A percentile compares a stretch with the other conserved stretches of the same genome.
Conservation (phyloP, 805 yeast species). For the Metschnikowia peoriensis region DNA sequence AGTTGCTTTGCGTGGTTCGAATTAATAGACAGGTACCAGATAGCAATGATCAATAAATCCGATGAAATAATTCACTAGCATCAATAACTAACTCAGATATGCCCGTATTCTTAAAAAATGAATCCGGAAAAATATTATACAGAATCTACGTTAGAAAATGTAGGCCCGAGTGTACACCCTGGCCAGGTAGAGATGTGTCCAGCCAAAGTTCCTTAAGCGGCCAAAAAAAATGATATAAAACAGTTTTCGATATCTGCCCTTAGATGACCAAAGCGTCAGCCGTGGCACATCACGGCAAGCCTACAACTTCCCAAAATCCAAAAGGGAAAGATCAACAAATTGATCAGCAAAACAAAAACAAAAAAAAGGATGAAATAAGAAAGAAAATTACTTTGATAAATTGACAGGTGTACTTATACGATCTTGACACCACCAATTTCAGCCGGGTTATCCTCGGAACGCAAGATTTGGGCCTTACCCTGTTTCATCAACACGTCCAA, state of each 20-base stretch:
- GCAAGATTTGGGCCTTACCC: constrained; percentile 71
- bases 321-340: background rate
- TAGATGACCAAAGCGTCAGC: constrained; percentile 7
- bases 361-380: background rate
- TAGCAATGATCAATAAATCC: no score
- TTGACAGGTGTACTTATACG: constrained; percentile 27
- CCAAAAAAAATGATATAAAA: background rate
- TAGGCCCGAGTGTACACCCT: constrained; percentile 9
- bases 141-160: background rate
- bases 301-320: background rate
- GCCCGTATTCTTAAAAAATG: no score
- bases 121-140: no score
- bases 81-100: no score
- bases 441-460: constrained; percentile 54
- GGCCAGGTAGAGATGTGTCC: background rate
- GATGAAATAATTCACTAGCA: no score
- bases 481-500: constrained; percentile 59
- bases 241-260: constrained; percentile 4
- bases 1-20: no score
- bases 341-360: no score
- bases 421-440: constrained; percentile 78
- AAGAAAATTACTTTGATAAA: background rate
- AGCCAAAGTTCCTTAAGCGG: constrained; percentile 7
- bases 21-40: no score
- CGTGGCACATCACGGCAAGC: constrained; percentile 9